Conservation (phyloP, 225 moss, liverwort and hornwort species). For the Rhytidiadelphus loreus region DNA sequence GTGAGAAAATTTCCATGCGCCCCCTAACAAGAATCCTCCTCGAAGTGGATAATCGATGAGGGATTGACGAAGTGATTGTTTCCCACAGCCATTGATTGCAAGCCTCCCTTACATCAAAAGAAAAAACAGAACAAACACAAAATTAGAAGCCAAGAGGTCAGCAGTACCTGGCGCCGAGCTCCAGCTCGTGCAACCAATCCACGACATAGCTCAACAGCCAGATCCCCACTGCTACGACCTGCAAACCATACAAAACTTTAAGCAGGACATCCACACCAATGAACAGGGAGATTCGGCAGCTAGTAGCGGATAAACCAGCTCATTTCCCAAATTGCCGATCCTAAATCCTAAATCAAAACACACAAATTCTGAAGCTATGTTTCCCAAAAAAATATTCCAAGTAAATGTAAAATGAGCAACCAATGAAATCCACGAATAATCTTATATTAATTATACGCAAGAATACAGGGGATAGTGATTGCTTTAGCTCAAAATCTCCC, state of each 20-base stretch:
- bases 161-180: conserved; percentile 61
- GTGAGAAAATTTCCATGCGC: not conserved
- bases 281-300: not conserved
- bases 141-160: not conserved
- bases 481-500: not conserved
- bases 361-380: not conserved
- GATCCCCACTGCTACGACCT: conserved; percentile 50
- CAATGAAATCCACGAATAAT: not conserved
- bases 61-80: conserved; percentile 2
- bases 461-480: not conserved
- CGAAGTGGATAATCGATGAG: not conserved
- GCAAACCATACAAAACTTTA: conserved; percentile 10
- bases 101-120: not conserved
- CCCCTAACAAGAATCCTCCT: not conserved
- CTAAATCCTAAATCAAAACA: not conserved
- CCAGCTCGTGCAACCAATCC: conserved; percentile 84
- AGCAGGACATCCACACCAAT: not conserved
- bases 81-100: conserved; percentile 1
- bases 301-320: not conserved
- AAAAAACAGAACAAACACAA: not conserved
- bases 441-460: not conserved
- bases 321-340: not conserved
- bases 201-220: conserved; percentile 82
- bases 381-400: not conserved
- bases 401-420: not conserved